A percentile compares a stretch with the other conserved stretches of the same genome.
phyloP scores from a whole-genome alignment of 1,284 basidiomycete genomes.

The Pseudozyma sp. region DNA sequence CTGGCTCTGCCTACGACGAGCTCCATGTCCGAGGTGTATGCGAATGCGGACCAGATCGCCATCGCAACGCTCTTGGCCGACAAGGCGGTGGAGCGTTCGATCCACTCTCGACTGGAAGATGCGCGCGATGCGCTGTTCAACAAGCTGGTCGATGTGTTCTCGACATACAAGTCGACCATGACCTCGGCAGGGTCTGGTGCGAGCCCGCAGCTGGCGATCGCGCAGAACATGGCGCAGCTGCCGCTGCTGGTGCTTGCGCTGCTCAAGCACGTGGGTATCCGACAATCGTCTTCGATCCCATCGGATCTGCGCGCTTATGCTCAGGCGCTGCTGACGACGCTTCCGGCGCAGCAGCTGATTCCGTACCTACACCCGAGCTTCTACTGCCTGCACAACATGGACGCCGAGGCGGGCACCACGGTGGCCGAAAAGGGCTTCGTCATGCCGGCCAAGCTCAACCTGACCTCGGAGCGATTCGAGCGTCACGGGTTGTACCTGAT shows the following conservation, averaged over 20 bases:
- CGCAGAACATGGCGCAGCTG: slow-evolving; percentile 92
- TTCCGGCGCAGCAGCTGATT: slow-evolving; percentile 89
- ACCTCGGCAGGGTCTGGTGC: slow-evolving; percentile 91
- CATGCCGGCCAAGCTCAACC: slow-evolving; percentile 85
- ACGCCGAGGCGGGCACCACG: slow-evolving; percentile 77
- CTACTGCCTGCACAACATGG: slow-evolving; percentile 97
- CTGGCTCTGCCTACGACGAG: slow-evolving; percentile 91
- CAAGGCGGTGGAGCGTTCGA: slow-evolving; percentile 93
- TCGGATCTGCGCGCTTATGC: slow-evolving; percentile 95
- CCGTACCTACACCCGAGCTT: slow-evolving; percentile 95
- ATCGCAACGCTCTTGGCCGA: slow-evolving; percentile 89
- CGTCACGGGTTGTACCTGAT: slow-evolving; percentile 95
- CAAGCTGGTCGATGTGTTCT: slow-evolving; percentile 88
- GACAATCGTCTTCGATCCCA: slow-evolving; percentile 95
- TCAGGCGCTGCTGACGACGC: slow-evolving; percentile 87
- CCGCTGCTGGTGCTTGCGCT: slow-evolving; percentile 89
- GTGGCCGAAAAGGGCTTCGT: slow-evolving; percentile 71
- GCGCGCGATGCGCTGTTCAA: slow-evolving; percentile 89
- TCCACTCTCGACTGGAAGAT: slow-evolving; percentile 89
- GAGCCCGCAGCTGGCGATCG: slow-evolving; percentile 89
- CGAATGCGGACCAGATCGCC: slow-evolving; percentile 92
- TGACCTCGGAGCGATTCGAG: slow-evolving; percentile 92
- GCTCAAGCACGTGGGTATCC: slow-evolving; percentile 93
- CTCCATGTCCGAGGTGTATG: slow-evolving; percentile 92
- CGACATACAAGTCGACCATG: slow-evolving; percentile 96